These are phyloP conservation scores for Amaranthus hypochondriacus DNA, from an alignment of 148 eudicot genomes.

Conservation along the genomic window DNA sequence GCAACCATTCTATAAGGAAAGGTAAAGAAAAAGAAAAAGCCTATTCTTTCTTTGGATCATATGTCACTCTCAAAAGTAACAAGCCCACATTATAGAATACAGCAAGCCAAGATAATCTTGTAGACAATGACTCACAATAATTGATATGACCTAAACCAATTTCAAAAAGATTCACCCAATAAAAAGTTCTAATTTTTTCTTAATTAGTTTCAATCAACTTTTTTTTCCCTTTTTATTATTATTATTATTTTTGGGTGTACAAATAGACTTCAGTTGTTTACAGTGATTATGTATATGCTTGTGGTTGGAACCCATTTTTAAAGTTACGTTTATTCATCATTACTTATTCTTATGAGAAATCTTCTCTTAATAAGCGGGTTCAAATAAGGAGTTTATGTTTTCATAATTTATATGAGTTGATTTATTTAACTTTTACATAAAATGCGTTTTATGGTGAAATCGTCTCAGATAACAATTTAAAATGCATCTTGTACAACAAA, in stretches of 20 bases:
- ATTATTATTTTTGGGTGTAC: not conserved
- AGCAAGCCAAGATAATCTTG: slow-evolving; percentile 10
- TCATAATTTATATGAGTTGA: too few relatives aligned
- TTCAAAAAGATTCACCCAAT: not conserved
- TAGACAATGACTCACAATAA: slow-evolving; percentile 11
- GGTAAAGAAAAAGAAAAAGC: not conserved
- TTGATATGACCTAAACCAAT: not conserved
- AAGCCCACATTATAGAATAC: slow-evolving; percentile 9
- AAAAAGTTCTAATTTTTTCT: not conserved
- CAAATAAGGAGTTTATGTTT: too few relatives aligned
- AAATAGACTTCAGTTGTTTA: not conserved
- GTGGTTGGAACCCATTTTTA: not conserved
- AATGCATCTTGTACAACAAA: too few relatives aligned
- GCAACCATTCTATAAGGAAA: not conserved
- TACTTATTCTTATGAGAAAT: not conserved
- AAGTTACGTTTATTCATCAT: not conserved
- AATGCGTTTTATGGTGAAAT: too few relatives aligned
- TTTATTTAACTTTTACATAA: too few relatives aligned
- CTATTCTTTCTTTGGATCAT: slow-evolving; percentile 2
- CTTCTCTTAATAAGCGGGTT: too few relatives aligned
- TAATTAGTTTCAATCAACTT: not conserved
- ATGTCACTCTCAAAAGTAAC: slow-evolving; percentile 10
- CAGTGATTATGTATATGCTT: not conserved
- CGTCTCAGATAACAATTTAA: too few relatives aligned
- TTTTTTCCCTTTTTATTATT: not conserved